Base-by-base conservation (phyloP, 768 basidiomycete species). In the Ramaria sp. region DNA sequence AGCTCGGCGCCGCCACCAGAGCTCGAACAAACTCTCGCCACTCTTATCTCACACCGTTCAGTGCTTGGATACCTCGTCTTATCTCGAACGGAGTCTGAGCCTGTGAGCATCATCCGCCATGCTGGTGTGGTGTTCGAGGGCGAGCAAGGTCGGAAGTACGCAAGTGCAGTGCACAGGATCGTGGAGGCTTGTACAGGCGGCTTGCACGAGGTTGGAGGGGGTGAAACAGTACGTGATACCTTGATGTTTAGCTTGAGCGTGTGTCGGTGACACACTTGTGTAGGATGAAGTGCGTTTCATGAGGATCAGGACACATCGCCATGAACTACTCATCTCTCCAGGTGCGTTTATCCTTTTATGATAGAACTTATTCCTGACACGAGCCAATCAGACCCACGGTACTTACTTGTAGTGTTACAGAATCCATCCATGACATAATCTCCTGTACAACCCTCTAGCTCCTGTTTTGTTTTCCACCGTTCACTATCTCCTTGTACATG, bases 281-380 rank as follows among this genome's bases (percentile, higher is more conserved):
- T 60, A 94, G 90, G 92, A 94, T 64, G 85, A 89, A 24, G 75
- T 95, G 43, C 78, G 81, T 57, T 89, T 95, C 62, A 82, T 96
- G 79, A 73, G 92, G 56, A 91, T 95, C 69, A 79, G 93, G 48
- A 95, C 93, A 56, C 88, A 81, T 64, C 77, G 86, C 50, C 93
- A 96, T 66, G 93, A 95, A 64, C 73, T 96, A 55, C 88, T 96
- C 85, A 92, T 96, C 57, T 89, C 93, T 2, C 93, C 93, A 55
- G 88, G 93, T 90, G 51, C 27, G 83, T 70, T 32, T 41, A 41
- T 48, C 42, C 22, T 13, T 47, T 41, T 56, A 32, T 22, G 65
- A 67, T 68, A 27, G 55, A 65, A 61, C 22, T 36, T 1, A 25
- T 13, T 32, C 28, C 43, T 50, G 25, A 50, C n/a, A 22, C 34